phyloP scores from a whole-genome alignment of 1,284 basidiomycete genomes.

The Termitomyces sp. region DNA sequence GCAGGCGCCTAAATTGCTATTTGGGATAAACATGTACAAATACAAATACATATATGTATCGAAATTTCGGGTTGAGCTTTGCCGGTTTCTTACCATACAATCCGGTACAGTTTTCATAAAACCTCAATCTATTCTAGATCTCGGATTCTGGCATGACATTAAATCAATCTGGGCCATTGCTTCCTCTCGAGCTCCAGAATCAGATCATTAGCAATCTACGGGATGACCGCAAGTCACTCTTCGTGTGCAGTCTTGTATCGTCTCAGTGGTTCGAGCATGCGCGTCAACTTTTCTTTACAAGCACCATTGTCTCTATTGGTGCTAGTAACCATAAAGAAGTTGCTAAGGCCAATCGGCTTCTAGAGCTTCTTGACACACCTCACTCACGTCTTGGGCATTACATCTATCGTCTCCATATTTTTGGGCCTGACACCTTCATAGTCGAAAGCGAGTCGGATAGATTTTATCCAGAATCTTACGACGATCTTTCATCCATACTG shows the following conservation, averaged over 20 bases:
- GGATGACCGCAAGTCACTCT: background rate
- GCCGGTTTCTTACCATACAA: no score
- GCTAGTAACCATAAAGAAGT: background rate
- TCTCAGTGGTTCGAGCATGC: background rate
- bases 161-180: no score
- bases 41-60: no score
- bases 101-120: no score
- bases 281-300: background rate
- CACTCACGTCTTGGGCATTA: background rate
- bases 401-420: background rate
- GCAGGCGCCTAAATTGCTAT: no score
- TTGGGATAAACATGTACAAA: no score
- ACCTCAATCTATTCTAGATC: no score
- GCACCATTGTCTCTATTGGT: background rate
- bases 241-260: background rate
- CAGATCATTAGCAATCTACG: background rate
- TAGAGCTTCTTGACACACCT: background rate
- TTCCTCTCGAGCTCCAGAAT: background rate
- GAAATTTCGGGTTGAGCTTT: no score
- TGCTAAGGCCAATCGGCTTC: background rate
- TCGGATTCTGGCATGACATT: no score
- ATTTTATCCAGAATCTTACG: no score
- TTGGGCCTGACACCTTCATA: no score
- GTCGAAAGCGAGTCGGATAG: no score
- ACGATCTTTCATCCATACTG: background rate